phyloP scores from a whole-genome alignment of 768 basidiomycete species.

The Serendipita sp. region DNA sequence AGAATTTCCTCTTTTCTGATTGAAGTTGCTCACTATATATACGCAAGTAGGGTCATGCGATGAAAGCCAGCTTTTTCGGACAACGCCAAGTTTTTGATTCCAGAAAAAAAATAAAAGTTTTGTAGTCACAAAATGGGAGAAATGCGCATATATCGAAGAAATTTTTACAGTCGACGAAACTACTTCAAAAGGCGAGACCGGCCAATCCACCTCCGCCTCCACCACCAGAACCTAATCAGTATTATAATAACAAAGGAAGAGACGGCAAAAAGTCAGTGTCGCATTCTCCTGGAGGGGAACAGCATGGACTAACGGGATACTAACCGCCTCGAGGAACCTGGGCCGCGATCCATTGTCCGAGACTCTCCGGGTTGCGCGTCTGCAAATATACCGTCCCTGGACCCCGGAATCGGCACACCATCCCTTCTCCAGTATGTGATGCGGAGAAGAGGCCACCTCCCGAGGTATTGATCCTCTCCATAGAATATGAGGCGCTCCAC shows the following conservation, averaged over 20 bases:
- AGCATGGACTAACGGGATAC: conserved; percentile 24
- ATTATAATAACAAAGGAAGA: not conserved
- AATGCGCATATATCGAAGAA: too few relatives aligned
- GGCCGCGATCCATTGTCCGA: conserved; percentile 19
- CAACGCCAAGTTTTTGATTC: too few relatives aligned
- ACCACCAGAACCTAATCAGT: not conserved
- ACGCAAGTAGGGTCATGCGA: too few relatives aligned
- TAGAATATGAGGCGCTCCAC: conserved; percentile 22
- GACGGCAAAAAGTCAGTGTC: too few relatives aligned
- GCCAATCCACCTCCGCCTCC: not conserved
- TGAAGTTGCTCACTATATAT: too few relatives aligned
- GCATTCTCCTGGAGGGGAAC: too few relatives aligned
- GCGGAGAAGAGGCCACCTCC: conserved; percentile 19
- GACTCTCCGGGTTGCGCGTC: conserved; percentile 20
- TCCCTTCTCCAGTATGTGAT: conserved; percentile 21
- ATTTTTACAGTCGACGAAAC: too few relatives aligned
- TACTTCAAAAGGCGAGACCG: not conserved
- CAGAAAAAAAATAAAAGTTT: too few relatives aligned
- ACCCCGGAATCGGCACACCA: conserved; percentile 19
- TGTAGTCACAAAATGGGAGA: too few relatives aligned
- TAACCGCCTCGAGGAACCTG: conserved; percentile 16
- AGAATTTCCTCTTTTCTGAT: too few relatives aligned
- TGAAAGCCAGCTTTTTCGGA: too few relatives aligned
- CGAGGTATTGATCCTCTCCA: conserved; percentile 19
- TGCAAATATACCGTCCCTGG: conserved; percentile 23